Conservation (phyloP, 2,329 filamentous ascomycete species). For the Daldinia sp. region DNA sequence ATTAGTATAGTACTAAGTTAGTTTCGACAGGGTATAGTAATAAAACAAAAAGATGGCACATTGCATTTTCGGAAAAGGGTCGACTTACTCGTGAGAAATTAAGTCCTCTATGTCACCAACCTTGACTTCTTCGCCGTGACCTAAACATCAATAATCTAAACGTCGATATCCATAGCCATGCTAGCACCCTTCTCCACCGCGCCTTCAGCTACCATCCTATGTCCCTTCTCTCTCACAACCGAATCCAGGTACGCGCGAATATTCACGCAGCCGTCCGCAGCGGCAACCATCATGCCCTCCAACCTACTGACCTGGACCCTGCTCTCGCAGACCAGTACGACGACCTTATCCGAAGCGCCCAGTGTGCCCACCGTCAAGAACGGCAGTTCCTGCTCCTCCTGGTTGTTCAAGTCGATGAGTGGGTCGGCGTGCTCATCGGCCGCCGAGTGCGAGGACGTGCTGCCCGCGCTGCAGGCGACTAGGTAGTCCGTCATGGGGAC, state of each 20-base stretch:
- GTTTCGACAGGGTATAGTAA: constrained; percentile 32
- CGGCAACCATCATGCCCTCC: constrained; percentile 93
- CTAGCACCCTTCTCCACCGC: constrained; percentile 62
- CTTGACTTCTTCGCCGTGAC: background rate
- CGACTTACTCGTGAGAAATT: constrained; percentile 33
- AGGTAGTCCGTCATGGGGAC: constrained; percentile 96
- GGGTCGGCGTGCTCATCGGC: constrained; percentile 80
- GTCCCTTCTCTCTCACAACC: constrained; percentile 79
- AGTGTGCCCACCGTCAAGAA: constrained; percentile 87
- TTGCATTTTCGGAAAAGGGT: constrained; percentile 12
- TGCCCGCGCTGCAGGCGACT: constrained; percentile 87
- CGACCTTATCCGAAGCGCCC: constrained; percentile 79
- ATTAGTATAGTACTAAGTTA: constrained; percentile 17
- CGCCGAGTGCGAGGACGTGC: constrained; percentile 73
- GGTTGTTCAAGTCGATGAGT: constrained; percentile 80
- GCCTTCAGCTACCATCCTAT: constrained; percentile 70
- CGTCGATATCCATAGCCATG: constrained; percentile 65
- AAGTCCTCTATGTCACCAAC: background rate
- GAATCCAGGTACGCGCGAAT: constrained; percentile 84
- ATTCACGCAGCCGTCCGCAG: constrained; percentile 90
- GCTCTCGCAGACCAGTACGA: constrained; percentile 86
- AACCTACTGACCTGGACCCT: constrained; percentile 83
- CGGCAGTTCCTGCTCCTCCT: constrained; percentile 89
- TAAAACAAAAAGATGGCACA: constrained; percentile 22
- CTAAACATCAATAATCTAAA: constrained; percentile 51